A percentile compares a stretch with the other conserved stretches of the same genome.
Conservation (phyloP, 2,329 filamentous ascomycete genomes). For the Dactylellina drechsleri region DNA sequence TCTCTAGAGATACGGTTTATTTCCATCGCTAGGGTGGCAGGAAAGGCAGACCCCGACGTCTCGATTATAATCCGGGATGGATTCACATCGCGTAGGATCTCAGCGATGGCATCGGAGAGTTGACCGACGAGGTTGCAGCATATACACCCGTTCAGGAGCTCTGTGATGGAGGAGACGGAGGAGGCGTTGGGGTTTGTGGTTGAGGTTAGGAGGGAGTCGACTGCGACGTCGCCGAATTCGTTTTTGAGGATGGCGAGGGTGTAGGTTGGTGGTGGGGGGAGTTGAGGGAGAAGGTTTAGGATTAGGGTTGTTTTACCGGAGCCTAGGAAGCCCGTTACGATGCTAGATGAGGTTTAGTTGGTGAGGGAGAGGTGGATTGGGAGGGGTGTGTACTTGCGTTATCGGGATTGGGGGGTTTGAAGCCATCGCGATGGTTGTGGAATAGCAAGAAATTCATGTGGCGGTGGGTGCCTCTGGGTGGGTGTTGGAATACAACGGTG, state of each 20-base stretch:
- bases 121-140: constrained; percentile 98
- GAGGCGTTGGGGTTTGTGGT: constrained; percentile 67
- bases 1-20: constrained; percentile 81
- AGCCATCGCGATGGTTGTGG: constrained; percentile 39
- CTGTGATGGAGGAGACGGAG: constrained; percentile 87
- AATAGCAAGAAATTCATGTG: too few relatives aligned
- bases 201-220: constrained; percentile 87
- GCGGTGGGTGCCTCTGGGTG: too few relatives aligned
- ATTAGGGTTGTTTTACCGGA: constrained; percentile 97
- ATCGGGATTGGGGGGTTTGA: constrained; percentile 56
- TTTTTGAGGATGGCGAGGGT: constrained; percentile 95
- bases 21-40: constrained; percentile 89
- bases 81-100: constrained; percentile 68
- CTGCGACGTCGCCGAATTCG: constrained; percentile 92
- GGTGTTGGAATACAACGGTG: too few relatives aligned
- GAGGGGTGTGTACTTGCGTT: constrained; percentile 39
- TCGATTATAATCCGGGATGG: constrained; percentile 94
- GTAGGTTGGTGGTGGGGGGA: constrained; percentile 79
- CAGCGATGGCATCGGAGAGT: constrained; percentile 79
- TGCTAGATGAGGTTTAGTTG: constrained; percentile 75
- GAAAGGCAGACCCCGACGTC: constrained; percentile 87
- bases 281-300: constrained; percentile 90
- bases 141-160: constrained; percentile 89
- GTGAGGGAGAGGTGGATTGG: not conserved
- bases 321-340: constrained; percentile 94